Base-by-base conservation (phyloP, 2,329 filamentous ascomycete genomes). In the Grosmannia clavigera region DNA sequence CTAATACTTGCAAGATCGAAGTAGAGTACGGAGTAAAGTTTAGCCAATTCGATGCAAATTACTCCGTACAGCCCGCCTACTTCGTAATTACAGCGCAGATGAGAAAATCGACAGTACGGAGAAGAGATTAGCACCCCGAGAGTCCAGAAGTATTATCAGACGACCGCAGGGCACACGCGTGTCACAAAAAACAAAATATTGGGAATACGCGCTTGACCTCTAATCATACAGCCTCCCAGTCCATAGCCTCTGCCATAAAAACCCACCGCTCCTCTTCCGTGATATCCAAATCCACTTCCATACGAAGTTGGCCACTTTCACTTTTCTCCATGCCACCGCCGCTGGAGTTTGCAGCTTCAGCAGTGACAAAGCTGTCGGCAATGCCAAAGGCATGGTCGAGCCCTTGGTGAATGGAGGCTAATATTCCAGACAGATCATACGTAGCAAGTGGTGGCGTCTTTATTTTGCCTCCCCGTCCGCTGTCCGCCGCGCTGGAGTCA, bases 381-480 rank as follows among this genome's bases (percentile, higher is more conserved):
- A 84, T 68, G 0, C 68, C 61, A 62, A 81, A 84, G 0, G 80
- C 85, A 33, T 74, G 71, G 57, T 86, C 84, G 57, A 88, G 75
- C 0, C 83, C 86, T 0, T 64, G 65, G 58, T 88, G 75, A 11
- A 89, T 77, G 7, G 73, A 72, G 5, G 72, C 70, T 2, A 89
- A 72, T 63, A 89, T 86, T 59, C 73, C 73, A 29, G 81, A 77
- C 12, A 89, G 72, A 59, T 86, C 80, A 64, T 88, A 84, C 63
- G 81, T 79, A 61, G 79, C 77, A 2, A 89, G 72, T 27, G 76
- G 75, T 16, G 31, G 19, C 71, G 68, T 27, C 67, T 69, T 54
- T 54, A 58, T 19, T 61, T 54, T 43, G 14, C 54, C 27, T 40
- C 60, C 56, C 6, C 57, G 10, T n/a, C 43, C 43, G 14, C 16